Percentiles rank a stretch among this genome's conserved stretches.
Conservation (phyloP, 2,329 filamentous ascomycete genomes). For the Cladosporium colombiae region DNA sequence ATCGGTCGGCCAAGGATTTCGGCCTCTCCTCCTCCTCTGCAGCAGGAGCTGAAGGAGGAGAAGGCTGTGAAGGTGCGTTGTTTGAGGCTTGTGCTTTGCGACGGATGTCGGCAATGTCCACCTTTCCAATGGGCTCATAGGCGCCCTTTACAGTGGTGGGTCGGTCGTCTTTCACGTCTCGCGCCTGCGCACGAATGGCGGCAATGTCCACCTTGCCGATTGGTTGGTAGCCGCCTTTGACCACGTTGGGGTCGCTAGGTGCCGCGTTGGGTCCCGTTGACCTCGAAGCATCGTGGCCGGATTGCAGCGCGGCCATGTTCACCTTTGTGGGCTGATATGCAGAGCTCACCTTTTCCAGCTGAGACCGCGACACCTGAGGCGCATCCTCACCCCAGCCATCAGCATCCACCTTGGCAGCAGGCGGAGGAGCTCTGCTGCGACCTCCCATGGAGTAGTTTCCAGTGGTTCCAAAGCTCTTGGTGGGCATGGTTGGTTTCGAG, state of each 20-base stretch:
- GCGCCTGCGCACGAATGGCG: slow-evolving; percentile 75
- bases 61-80: slow-evolving; percentile 25
- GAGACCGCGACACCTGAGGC: slow-evolving; percentile 80
- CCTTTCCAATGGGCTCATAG: slow-evolving; percentile 93
- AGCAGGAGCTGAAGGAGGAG: slow-evolving; percentile 46
- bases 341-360: slow-evolving; percentile 87
- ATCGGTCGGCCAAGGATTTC: slow-evolving; percentile 72
- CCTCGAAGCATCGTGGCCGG: slow-evolving; percentile 68
- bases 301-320: slow-evolving; percentile 82
- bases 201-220: slow-evolving; percentile 97
- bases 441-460: slow-evolving; percentile 65
- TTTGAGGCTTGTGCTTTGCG: slow-evolving; percentile 70
- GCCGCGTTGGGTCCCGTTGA: slow-evolving; percentile 53
- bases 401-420: slow-evolving; percentile 64
- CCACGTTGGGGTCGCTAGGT: slow-evolving; percentile 61
- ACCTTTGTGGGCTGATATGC: slow-evolving; percentile 96
- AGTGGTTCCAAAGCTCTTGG: slow-evolving; percentile 55
- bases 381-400: slow-evolving; percentile 97
- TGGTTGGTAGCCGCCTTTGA: slow-evolving; percentile 87
- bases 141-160: slow-evolving; percentile 85
- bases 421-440: slow-evolving; percentile 52
- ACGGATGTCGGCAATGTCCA: slow-evolving; percentile 93
- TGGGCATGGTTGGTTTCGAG: slow-evolving; percentile 91
- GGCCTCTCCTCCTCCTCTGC: slow-evolving; percentile 54
- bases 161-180: slow-evolving; percentile 71